Conservation (phyloP, 371 early-diverging fungal species). For the Cladochytrium tenue region DNA sequence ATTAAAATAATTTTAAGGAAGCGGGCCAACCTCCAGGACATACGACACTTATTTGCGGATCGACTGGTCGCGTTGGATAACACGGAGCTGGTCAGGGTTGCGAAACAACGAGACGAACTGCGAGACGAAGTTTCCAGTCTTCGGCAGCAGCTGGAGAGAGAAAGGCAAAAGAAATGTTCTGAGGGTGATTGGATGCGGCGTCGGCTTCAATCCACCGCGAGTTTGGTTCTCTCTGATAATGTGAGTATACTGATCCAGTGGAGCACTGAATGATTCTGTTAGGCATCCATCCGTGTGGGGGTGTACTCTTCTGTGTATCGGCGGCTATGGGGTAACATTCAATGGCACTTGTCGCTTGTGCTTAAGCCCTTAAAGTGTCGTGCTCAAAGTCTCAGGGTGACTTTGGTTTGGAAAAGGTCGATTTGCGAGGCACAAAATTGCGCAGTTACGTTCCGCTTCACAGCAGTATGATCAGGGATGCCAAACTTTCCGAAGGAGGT, state of each 20-base stretch:
- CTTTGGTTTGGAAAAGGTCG: neutral
- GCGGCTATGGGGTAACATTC: neutral
- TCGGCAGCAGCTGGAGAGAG: neutral
- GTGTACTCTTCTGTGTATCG: neutral
- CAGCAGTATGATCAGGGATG: neutral
- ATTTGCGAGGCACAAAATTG: neutral
- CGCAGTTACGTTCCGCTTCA: neutral
- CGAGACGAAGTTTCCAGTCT: neutral
- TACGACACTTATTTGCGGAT: neutral
- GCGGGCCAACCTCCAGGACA: neutral
- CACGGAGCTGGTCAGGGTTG: neutral
- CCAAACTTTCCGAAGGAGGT: neutral
- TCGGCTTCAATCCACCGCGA: neutral
- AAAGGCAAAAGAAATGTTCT: neutral
- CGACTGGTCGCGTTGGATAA: neutral
- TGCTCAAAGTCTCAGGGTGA: neutral
- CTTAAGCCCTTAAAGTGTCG: neutral
- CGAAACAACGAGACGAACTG: neutral
- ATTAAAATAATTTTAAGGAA: neutral
- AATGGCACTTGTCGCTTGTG: neutral
- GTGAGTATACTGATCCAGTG: neutral
- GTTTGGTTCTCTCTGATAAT: neutral
- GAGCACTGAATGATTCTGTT: neutral
- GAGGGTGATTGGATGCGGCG: neutral
- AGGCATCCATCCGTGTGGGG: neutral